These are phyloP conservation scores for Penicillium digitatum DNA, from an alignment of 2,329 filamentous ascomycete genomes.

Conservation along the genomic window DNA sequence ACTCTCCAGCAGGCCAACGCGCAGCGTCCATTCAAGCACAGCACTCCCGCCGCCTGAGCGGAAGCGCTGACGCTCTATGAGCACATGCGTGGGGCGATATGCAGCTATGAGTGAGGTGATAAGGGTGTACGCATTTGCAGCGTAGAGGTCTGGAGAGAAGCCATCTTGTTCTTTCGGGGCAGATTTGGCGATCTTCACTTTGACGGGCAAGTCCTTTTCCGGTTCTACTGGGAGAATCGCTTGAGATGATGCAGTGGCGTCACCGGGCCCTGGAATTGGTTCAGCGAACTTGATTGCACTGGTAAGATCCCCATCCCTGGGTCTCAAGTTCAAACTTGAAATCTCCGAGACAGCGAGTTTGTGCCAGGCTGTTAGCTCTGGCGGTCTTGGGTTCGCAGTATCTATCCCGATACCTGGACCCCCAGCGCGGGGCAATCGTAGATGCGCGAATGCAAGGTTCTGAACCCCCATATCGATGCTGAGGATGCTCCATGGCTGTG, in stretches of 20 bases:
- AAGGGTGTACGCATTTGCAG: constrained; percentile 54
- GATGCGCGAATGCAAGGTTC: constrained; percentile 71
- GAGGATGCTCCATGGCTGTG: constrained; percentile 52
- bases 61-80: constrained; percentile 65
- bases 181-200: background rate
- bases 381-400: background rate
- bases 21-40: constrained; percentile 76
- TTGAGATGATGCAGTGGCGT: background rate
- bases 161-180: constrained; percentile 20
- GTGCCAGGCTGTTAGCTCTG: constrained; percentile 41
- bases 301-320: background rate
- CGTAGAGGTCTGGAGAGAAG: constrained; percentile 54
- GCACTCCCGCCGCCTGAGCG: constrained; percentile 61
- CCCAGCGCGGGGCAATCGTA: constrained; percentile 38
- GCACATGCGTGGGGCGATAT: constrained; percentile 61
- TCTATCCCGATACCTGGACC: background rate
- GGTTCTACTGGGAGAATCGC: background rate
- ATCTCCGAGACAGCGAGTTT: constrained; percentile 36
- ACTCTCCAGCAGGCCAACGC: constrained; percentile 76
- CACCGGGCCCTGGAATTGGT: background rate
- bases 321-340: constrained; percentile 2
- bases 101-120: constrained; percentile 48
- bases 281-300: background rate
- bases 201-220: background rate
- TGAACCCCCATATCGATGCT: constrained; percentile 83